A percentile compares a stretch with the other conserved stretches of the same genome.
Conservation (phyloP, 805 yeast species). For the Scheffersomyces coipomensis region DNA sequence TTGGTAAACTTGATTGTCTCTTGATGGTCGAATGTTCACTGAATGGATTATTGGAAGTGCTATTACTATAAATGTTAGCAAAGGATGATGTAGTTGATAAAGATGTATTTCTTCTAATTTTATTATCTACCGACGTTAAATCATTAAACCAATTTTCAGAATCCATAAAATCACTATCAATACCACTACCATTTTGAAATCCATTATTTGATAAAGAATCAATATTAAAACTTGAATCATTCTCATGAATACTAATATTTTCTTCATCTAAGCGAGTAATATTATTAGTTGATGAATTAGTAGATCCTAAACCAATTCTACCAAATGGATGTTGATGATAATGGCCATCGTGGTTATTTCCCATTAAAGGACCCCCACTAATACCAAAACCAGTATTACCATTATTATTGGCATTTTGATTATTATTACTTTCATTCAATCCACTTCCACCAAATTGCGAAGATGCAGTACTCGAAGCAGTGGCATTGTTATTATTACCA, state of each 20-base stretch:
- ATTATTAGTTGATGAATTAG: conserved; percentile 1
- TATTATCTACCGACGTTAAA: neutral
- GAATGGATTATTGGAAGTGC: neutral
- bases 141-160: neutral
- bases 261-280: neutral
- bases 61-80: conserved; percentile 7
- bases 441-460: neutral
- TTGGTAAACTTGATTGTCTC: neutral
- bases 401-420: conserved; percentile 1
- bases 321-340: conserved; percentile 9
- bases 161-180: neutral
- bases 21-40: neutral
- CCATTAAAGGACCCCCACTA: too few relatives aligned
- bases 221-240: neutral
- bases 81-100: conserved; percentile 9
- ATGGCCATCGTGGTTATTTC: too few relatives aligned
- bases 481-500: neutral
- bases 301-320: conserved; percentile 9
- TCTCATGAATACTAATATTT: neutral
- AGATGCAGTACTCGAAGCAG: neutral
- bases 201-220: neutral
- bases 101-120: neutral
- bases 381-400: neutral
- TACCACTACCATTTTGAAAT: neutral
- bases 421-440: neutral